These are phyloP conservation scores for Albizia julibrissin DNA, from an alignment of 306 rosid genomes.

Conservation along the genomic window DNA sequence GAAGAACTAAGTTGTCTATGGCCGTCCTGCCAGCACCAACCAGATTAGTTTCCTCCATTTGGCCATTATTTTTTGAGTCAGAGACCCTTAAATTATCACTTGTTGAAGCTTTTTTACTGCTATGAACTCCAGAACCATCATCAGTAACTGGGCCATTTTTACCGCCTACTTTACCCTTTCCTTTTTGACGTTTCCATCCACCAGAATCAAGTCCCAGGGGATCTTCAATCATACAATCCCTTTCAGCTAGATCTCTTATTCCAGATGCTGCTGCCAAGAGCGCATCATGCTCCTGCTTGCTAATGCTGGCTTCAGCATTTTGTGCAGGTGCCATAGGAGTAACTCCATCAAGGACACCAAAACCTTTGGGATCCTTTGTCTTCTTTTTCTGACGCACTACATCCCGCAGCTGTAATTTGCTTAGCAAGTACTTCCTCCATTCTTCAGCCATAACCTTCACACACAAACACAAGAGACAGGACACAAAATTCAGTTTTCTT, in stretches of 20 bases:
- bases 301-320: conserved; percentile 64
- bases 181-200: conserved; percentile 45
- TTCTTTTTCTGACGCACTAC: conserved; percentile 72
- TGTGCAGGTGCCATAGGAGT: conserved; percentile 63
- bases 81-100: conserved; percentile 42
- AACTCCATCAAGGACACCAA: conserved; percentile 95
- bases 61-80: conserved; percentile 48
- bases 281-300: conserved; percentile 85
- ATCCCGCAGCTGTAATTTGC: conserved; percentile 83
- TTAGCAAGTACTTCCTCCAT: conserved; percentile 91
- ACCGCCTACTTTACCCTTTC: conserved; percentile 59
- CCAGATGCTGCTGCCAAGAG: conserved; percentile 83
- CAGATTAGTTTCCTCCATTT: conserved; percentile 41
- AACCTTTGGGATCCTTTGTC: conserved; percentile 85
- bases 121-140: conserved; percentile 40
- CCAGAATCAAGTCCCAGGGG: conserved; percentile 42
- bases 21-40: conserved; percentile 44
- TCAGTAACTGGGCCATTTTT: conserved; percentile 44
- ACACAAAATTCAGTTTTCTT: conserved; percentile 23
- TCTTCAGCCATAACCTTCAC: conserved; percentile 79
- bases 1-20: conserved; percentile 44
- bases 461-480: not conserved
- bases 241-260: conserved; percentile 56
- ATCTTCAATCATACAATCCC: conserved; percentile 47
- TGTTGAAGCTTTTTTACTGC: conserved; percentile 40